These are phyloP conservation scores for Mycogone perniciosa DNA, from an alignment of 2,329 filamentous ascomycete species.

Conservation along the genomic window DNA sequence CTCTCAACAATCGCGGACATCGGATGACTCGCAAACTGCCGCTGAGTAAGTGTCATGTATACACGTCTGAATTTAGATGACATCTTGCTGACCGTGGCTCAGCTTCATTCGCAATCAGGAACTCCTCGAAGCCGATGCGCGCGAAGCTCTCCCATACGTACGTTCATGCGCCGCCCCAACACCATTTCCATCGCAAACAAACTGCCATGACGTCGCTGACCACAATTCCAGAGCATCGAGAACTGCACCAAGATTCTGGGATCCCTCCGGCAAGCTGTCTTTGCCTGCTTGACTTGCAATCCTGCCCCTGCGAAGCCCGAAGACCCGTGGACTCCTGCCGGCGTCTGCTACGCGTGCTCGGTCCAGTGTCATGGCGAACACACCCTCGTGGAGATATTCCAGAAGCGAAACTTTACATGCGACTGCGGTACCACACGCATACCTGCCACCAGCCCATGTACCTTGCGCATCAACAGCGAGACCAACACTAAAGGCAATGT, in stretches of 20 bases:
- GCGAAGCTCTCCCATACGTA: conserved; percentile 90
- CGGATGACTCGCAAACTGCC: conserved; percentile 63
- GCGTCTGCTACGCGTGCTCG: conserved; percentile 93
- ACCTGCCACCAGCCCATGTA: conserved; percentile 64
- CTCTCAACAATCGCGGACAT: conserved; percentile 49
- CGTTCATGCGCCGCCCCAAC: background rate
- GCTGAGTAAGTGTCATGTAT: conserved; percentile 49
- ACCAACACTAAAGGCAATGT: conserved; percentile 74
- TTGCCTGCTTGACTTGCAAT: conserved; percentile 90
- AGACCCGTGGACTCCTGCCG: conserved; percentile 54
- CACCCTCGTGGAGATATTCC: conserved; percentile 89
- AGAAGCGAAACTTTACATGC: conserved; percentile 90
- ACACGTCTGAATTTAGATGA: background rate
- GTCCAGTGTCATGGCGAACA: conserved; percentile 96
- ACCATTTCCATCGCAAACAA: conserved; percentile 6
- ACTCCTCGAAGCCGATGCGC: conserved; percentile 86
- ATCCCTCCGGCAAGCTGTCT: conserved; percentile 78
- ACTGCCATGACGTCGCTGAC: conserved; percentile 20
- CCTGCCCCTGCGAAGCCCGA: conserved; percentile 61
- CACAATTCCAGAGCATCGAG: conserved; percentile 67
- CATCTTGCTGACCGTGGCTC: conserved; percentile 1
- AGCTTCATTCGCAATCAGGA: conserved; percentile 88
- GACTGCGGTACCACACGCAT: conserved; percentile 89
- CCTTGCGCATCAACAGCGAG: conserved; percentile 61
- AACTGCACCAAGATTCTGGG: conserved; percentile 88